A percentile compares a stretch with the other conserved stretches of the same genome.
phyloP scores from a whole-genome alignment of 1,284 basidiomycete species.

The Neolentinus lepideus region DNA sequence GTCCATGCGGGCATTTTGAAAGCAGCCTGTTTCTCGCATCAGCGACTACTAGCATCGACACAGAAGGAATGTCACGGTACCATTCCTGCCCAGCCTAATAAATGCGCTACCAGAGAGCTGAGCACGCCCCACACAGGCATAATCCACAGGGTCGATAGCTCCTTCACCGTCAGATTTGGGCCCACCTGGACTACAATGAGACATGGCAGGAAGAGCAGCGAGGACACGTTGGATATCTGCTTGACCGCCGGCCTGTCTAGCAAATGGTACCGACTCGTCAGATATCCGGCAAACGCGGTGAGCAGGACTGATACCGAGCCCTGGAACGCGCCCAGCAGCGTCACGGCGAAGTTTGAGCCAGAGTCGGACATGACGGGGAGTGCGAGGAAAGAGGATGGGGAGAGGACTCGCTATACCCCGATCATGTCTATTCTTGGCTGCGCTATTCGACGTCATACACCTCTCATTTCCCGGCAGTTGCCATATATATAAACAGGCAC shows the following conservation, averaged over 20 bases:
- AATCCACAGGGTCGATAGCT: conserved; percentile 20
- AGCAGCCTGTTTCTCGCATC: conserved; percentile 6
- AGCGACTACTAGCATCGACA: background rate
- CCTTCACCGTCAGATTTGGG: conserved; percentile 18
- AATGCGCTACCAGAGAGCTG: conserved; percentile 19
- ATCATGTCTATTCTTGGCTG: too few relatives aligned
- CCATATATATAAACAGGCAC: too few relatives aligned
- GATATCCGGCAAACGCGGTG: conserved; percentile 21
- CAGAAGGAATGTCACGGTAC: background rate
- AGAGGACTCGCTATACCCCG: background rate
- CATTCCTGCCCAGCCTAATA: conserved; percentile 19
- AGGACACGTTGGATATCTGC: conserved; percentile 20
- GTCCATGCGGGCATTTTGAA: conserved; percentile 22
- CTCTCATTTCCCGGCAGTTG: too few relatives aligned
- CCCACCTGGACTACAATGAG: conserved; percentile 25
- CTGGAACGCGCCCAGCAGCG: conserved; percentile 7
- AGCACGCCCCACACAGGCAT: conserved; percentile 23
- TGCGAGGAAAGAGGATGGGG: background rate
- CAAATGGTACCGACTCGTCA: conserved; percentile 13
- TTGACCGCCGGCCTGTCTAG: conserved; percentile 19
- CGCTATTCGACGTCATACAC: too few relatives aligned
- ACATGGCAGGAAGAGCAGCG: conserved; percentile 23
- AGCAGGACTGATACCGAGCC: conserved; percentile 23
- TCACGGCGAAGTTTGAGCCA: conserved; percentile 2
- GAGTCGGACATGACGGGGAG: background rate